Base-by-base conservation (phyloP, 2,329 filamentous ascomycete species). In the Ceratocystis alfenasii region DNA sequence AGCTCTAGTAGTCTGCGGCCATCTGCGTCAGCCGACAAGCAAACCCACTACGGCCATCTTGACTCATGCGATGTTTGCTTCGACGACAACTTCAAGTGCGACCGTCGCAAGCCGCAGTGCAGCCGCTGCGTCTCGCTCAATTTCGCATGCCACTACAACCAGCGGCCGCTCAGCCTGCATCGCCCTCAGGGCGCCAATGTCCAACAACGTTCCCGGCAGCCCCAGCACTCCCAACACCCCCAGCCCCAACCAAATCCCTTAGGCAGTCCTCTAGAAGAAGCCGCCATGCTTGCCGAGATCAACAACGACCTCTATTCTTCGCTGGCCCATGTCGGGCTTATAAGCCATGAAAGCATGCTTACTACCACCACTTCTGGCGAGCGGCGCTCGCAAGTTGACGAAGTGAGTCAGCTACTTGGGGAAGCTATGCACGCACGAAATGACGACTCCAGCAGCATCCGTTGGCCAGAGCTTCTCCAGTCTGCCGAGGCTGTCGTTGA, bases 11-110 rank as follows among this genome's bases (percentile, higher is more conserved):
- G 62, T 41, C 45, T 63, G 20, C 62, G 45, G 20, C 28, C 44
- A 33, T 50, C 62, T 33, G 33, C 45, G 2, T 20, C 44, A 15
- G 17, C n/a, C 25, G 30, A 64, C 20, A 36, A 22, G 22, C 25
- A 33, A 36, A 15, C n/a, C 15, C 30, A 28, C 28, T n/a, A 44
- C 28, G 25, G 62, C 50, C 46, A 25, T 20, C 46, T 64, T 28
- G 46, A 64, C 10, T 41, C 33, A 12, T 64, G 62, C 17, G 46
- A 64, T 10, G 46, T 36, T 20, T 64, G 62, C 41, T 41, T 64
- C 46, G 17, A 30, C 17, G 44, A 64, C 25, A 48, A 55, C 28
- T 22, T 41, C 33, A 33, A 36, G 20, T 65, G 63, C 8, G 63
- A 65, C 45, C 25, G 63, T 4, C 48, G 25, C 5, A 30, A 50